A percentile compares a stretch with the other conserved stretches of the same genome.
Conservation (phyloP, 164 flowering plant species). For the Euptelea pleiosperma region DNA sequence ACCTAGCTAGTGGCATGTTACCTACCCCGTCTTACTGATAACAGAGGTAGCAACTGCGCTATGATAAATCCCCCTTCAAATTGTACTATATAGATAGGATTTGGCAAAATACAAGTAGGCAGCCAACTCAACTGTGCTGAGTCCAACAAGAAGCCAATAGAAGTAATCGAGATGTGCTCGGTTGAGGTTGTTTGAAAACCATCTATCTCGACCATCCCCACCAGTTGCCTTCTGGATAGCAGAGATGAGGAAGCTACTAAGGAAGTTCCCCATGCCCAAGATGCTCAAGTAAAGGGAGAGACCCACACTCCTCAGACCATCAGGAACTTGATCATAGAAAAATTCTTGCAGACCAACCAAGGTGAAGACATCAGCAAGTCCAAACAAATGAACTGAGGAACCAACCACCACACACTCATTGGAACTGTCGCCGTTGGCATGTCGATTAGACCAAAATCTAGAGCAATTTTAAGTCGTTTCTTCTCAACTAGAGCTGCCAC, state of each 20-base stretch:
- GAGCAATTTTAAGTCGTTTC: constrained; percentile 14
- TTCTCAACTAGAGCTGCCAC: constrained; percentile 31
- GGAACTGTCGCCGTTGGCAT: constrained; percentile 15
- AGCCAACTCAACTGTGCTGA: not conserved
- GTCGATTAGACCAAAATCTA: constrained; percentile 15
- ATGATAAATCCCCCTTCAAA: too few species aligned
- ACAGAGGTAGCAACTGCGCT: too few species aligned
- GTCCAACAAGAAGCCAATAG: constrained; percentile 12
- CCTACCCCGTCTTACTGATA: too few species aligned
- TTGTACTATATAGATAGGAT: not conserved
- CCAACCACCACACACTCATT: constrained; percentile 22
- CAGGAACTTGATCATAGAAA: constrained; percentile 13
- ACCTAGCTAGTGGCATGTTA: too few species aligned
- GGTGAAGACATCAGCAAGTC: constrained; percentile 15
- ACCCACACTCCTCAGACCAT: constrained; percentile 11
- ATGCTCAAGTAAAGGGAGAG: constrained; percentile 12
- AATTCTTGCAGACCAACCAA: constrained; percentile 12
- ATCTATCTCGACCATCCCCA: not conserved
- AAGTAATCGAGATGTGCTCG: constrained; percentile 14
- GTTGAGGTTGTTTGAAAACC: constrained; percentile 13
- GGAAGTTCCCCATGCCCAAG: constrained; percentile 11
- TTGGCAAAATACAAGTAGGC: constrained; percentile 5
- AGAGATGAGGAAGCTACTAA: constrained; percentile 10
- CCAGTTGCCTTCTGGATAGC: constrained; percentile 6
- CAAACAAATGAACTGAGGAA: constrained; percentile 12